These are phyloP conservation scores for Colletotrichum caudatum DNA, from an alignment of 2,329 filamentous ascomycete species.

Conservation along the genomic window DNA sequence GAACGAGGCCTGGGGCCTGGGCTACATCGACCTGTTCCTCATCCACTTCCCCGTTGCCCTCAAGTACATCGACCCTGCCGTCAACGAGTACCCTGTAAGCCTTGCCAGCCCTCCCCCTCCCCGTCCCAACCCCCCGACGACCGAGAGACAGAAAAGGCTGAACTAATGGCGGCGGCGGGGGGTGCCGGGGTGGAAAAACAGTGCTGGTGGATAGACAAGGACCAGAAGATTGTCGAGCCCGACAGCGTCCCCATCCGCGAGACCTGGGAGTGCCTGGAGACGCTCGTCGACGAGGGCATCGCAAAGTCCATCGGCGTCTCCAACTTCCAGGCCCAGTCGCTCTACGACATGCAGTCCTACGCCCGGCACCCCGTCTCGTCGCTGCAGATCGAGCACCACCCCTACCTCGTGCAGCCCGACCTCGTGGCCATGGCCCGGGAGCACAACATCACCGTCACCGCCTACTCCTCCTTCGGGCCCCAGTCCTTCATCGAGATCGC, in stretches of 20 bases:
- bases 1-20: slow-evolving; percentile 71
- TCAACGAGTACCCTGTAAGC: slow-evolving; percentile 54
- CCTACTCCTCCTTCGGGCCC: slow-evolving; percentile 75
- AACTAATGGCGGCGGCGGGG: too few relatives aligned
- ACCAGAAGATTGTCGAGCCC: slow-evolving; percentile 53
- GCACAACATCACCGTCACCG: slow-evolving; percentile 70
- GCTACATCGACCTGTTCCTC: slow-evolving; percentile 77
- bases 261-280: slow-evolving; percentile 73
- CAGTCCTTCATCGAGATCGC: slow-evolving; percentile 55
- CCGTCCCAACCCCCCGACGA: neutral
- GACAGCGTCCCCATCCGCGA: slow-evolving; percentile 59
- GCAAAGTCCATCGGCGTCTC: slow-evolving; percentile 69
- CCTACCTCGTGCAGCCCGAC: slow-evolving; percentile 71
- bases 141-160: neutral
- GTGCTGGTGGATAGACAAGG: slow-evolving; percentile 57
- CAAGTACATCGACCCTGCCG: slow-evolving; percentile 57
- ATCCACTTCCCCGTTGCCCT: slow-evolving; percentile 71
- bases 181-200: slow-evolving; percentile 30
- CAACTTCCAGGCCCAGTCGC: slow-evolving; percentile 69
- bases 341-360: slow-evolving; percentile 72
- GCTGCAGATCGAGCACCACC: slow-evolving; percentile 78
- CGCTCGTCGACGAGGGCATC: slow-evolving; percentile 60
- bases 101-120: rapidly evolving
- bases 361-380: slow-evolving; percentile 64
- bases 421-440: slow-evolving; percentile 68